Base-by-base conservation (phyloP, 2,329 filamentous ascomycete genomes). In the Lachnum nothofagi region DNA sequence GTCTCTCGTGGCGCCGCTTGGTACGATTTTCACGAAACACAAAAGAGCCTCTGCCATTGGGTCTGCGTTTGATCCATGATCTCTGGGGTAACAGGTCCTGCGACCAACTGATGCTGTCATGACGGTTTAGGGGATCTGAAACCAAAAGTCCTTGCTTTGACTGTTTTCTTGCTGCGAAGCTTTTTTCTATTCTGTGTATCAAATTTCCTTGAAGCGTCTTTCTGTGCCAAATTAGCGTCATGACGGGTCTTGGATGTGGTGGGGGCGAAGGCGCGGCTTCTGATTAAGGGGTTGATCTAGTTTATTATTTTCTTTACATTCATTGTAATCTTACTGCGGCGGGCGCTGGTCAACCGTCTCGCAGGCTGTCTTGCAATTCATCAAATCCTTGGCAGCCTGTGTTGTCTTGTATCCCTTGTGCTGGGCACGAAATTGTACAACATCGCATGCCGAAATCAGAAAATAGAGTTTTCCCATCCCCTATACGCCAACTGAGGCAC, bases 141-240 rank as follows among this genome's bases (percentile, higher is more conserved):
- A 59, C 43, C 49, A 64, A 65, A 62, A 61, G 47, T 59, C 52
- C 50, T 60, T 59, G 55, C 60, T 55, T 61, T 44, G 44, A 57
- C n/a, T 57, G 40, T 61, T 52, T 49, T 56, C 51, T 34, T 53
- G 49, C 48, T 38, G 52, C 42, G 52, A 49, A 58, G 47, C 43
- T 25, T 52, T 64, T 62, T n/a, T 6, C 51, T 46, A 54, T 64
- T 63, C 57, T 46, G 34, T 65, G 63, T 63, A 65, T 54, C 53
- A 65, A 56, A 49, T 56, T 63, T 54, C 46, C 44, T 56, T 46
- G 43, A 50, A 47, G 48, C 29, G 8, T 40, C 53, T 54, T 61
- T 60, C 58, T 53, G 53, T 60, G 55, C 58, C 52, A 42, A 56
- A 56, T 65, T 66, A 66, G 64, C 63, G 64, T 65, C 59, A 66